phyloP scores from a whole-genome alignment of 1,284 basidiomycete species.

The Athelia sp. region DNA sequence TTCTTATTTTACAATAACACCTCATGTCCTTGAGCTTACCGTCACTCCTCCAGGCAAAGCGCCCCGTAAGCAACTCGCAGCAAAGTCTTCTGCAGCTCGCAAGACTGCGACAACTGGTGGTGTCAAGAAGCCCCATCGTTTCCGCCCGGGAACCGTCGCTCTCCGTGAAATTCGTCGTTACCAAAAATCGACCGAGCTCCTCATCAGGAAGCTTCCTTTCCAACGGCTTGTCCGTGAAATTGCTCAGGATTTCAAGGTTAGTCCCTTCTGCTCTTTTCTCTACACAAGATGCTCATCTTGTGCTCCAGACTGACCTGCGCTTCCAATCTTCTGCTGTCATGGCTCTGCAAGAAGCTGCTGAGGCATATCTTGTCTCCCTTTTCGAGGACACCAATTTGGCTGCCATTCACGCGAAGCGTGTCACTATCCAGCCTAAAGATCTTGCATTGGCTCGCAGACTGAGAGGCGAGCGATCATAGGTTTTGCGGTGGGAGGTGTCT shows the following conservation, averaged over 20 bases:
- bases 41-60: conserved; percentile 35
- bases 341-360: conserved; percentile 76
- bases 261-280: conserved; percentile 14
- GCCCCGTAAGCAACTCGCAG: conserved; percentile 61
- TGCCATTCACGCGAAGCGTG: conserved; percentile 68
- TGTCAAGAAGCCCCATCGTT: conserved; percentile 74
- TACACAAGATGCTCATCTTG: conserved; percentile 1
- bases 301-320: conserved; percentile 64
- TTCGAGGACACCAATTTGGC: conserved; percentile 68
- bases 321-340: conserved; percentile 80
- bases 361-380: conserved; percentile 76
- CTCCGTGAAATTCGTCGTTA: conserved; percentile 82
- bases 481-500: too few relatives aligned
- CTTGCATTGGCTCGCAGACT: conserved; percentile 67
- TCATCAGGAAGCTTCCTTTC: conserved; percentile 75
- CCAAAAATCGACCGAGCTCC: conserved; percentile 77
- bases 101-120: conserved; percentile 59
- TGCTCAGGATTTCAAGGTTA: conserved; percentile 67
- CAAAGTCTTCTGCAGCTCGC: conserved; percentile 48
- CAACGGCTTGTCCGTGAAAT: conserved; percentile 73
- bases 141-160: conserved; percentile 64
- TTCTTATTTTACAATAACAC: conserved; percentile 11
- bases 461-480: conserved; percentile 50
- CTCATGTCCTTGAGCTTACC: conserved; percentile 10
- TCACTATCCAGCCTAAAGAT: conserved; percentile 70